Evolutionary conservation across 805 yeast genomes (phyloP), one percentile per base, ranked within the genome.

Genomic region (Zygosaccharomyces pseudorouxii): DNA sequence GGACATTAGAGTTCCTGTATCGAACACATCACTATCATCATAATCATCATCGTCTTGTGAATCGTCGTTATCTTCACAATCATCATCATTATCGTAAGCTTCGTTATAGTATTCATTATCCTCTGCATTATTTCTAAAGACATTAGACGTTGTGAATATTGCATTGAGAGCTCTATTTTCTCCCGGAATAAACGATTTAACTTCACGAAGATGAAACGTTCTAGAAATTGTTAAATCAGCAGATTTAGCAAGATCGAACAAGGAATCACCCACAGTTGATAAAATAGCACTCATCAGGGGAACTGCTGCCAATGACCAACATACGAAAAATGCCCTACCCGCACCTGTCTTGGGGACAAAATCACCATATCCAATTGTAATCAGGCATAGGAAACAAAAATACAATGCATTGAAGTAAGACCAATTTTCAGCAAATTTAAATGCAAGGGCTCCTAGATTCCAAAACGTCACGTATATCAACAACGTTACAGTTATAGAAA

Each of bases 321-420:
- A 67, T 6, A 86, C 80, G 57, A 89, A 89, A 55, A 88, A 79
- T 0, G 84, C 77, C 37, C 84, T 69, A 0, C 95, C 95, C 5
- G 85, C 82, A 0, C 81, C 67, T 0, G 82, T 66, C 1, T 43
- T 48, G 0, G 96, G 95, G 1, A 80, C 72, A 55, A 71, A 81
- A 59, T 83, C 89, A 27, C 96, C 97, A 65, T 86, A 88, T 0
- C 96, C 96, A 48, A 89, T 84, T 0, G 96, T 86, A 5, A 88
- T 67, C 45, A 89, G 74, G 58, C 92, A 81, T 35, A 86, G 68
- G 53, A 84, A 80, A 51, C 90, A 80, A 59, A 86, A 89, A 67
- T 89, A 89, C n/a, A 86, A 72, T 2, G 81, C 74, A 46, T 80
- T 71, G 54, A 84, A 85, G 64, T 82, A 89, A 5, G 74, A 51